Conservation (phyloP, 345 rosid species). For the Noccaea bulbosa region DNA sequence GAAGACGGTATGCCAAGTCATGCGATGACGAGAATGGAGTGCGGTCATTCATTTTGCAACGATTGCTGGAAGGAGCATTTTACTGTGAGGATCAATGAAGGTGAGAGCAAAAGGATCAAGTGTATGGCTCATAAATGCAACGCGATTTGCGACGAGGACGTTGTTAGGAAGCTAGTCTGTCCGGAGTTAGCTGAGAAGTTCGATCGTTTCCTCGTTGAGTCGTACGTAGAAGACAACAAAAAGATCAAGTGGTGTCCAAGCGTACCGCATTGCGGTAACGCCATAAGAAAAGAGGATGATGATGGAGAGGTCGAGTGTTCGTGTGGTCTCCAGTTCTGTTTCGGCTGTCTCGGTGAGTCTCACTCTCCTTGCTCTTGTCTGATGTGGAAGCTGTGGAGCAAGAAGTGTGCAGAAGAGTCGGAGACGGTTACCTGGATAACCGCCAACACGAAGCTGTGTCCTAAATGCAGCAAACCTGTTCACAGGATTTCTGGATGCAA, state of each 20-base stretch:
- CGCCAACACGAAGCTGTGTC: conserved; percentile 62
- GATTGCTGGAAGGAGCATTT: conserved; percentile 92
- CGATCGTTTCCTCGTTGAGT: conserved; percentile 91
- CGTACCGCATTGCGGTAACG: conserved; percentile 90
- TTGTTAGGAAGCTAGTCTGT: conserved; percentile 74
- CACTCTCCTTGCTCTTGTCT: conserved; percentile 96
- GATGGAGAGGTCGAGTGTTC: conserved; percentile 90
- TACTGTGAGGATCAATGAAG: conserved; percentile 82
- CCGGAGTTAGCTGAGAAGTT: conserved; percentile 81
- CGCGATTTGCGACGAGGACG: conserved; percentile 88
- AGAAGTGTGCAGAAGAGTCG: conserved; percentile 68
- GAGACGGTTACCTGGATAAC: conserved; percentile 62
- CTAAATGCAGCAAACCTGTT: conserved; percentile 60
- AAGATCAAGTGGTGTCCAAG: conserved; percentile 99
- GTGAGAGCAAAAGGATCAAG: conserved; percentile 83
- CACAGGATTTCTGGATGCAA: conserved; percentile 71
- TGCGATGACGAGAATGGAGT: conserved; percentile 74
- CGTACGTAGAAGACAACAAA: conserved; percentile 90
- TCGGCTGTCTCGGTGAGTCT: conserved; percentile 74
- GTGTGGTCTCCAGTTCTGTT: conserved; percentile 87
- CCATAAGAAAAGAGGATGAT: conserved; percentile 75
- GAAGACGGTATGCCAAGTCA: conserved; percentile 59
- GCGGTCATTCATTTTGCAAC: conserved; percentile 83
- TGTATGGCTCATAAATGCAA: conserved; percentile 93
- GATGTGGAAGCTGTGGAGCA: conserved; percentile 96